phyloP scores from a whole-genome alignment of 768 basidiomycete genomes.

The Psilocybe tampanensis region DNA sequence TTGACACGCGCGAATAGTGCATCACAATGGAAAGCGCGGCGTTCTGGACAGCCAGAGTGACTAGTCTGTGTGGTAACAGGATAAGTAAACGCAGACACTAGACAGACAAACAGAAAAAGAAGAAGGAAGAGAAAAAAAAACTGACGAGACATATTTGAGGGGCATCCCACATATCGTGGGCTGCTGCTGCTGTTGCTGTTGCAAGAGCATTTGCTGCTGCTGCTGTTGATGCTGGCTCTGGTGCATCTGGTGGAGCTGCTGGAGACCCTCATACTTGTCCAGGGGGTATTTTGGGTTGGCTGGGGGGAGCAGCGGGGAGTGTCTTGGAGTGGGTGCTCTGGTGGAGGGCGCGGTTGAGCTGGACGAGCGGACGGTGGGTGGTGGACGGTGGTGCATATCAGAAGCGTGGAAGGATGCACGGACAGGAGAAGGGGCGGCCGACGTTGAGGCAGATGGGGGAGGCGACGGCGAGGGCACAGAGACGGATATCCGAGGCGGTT shows the following conservation, averaged over 20 bases:
- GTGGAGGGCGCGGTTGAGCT: conserved; percentile 41
- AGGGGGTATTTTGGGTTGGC: conserved; percentile 32
- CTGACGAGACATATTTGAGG: conserved; percentile 82
- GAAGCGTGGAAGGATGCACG: background rate
- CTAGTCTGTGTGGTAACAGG: conserved; percentile 46
- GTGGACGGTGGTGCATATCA: conserved; percentile 61
- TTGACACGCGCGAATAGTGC: conserved; percentile 96
- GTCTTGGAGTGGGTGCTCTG: conserved; percentile 38
- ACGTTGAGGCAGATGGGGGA: background rate
- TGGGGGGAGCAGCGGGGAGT: conserved; percentile 47
- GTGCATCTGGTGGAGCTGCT: background rate
- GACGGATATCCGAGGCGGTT: background rate
- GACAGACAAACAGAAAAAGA: background rate
- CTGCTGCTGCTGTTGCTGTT: conserved; percentile 30
- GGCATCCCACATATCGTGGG: conserved; percentile 73
- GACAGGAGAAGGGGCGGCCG: background rate
- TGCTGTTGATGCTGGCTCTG: conserved; percentile 33
- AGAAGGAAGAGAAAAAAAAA: background rate
- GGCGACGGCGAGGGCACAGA: background rate
- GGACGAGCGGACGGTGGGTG: conserved; percentile 56
- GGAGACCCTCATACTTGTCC: conserved; percentile 29
- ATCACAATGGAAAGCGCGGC: conserved; percentile 95
- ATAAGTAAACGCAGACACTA: background rate
- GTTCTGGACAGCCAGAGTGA: conserved; percentile 93
- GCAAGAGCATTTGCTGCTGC: conserved; percentile 24